Evolutionary conservation across 2,329 filamentous ascomycete genomes (phyloP).

Genomic region (Fusarium tricinctum): DNA sequence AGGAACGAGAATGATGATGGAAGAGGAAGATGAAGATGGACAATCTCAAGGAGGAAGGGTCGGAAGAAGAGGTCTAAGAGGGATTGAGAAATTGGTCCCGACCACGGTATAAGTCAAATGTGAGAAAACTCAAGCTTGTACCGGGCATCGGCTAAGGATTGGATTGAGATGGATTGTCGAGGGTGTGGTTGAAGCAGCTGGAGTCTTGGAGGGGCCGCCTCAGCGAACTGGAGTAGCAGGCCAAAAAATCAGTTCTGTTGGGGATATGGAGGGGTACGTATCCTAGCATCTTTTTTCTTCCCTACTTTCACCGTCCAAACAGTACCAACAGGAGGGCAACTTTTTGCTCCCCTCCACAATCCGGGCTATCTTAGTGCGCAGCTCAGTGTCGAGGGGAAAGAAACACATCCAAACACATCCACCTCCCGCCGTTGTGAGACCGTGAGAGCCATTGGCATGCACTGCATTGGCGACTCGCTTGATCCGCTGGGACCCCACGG

Average conservation of each 20-base stretch:
- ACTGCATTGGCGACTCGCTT: slow-evolving; percentile 49
- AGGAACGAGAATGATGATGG: slow-evolving; percentile 36
- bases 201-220: slow-evolving; percentile 48
- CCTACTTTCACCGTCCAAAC: slow-evolving; percentile 2
- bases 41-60: slow-evolving; percentile 48
- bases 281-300: slow-evolving; percentile 43
- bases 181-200: slow-evolving; percentile 46
- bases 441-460: slow-evolving; percentile 47
- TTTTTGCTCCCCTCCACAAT: slow-evolving; percentile 43
- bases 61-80: slow-evolving; percentile 47
- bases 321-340: slow-evolving; percentile 36
- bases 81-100: slow-evolving; percentile 45
- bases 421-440: slow-evolving; percentile 46
- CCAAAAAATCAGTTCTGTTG: slow-evolving; percentile 60
- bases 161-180: slow-evolving; percentile 27
- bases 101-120: slow-evolving; percentile 51
- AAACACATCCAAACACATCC: slow-evolving; percentile 38
- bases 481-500: slow-evolving; percentile 49
- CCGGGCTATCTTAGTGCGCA: slow-evolving; percentile 44
- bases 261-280: slow-evolving; percentile 56
- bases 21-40: slow-evolving; percentile 48
- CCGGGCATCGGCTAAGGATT: slow-evolving; percentile 40
- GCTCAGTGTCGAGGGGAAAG: slow-evolving; percentile 41
- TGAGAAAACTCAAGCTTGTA: slow-evolving; percentile 48
- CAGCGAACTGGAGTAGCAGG: slow-evolving; percentile 49